These are phyloP conservation scores for Scenedesmus sp. DNA, from an alignment of 163 green algal genomes.

Conservation along the genomic window DNA sequence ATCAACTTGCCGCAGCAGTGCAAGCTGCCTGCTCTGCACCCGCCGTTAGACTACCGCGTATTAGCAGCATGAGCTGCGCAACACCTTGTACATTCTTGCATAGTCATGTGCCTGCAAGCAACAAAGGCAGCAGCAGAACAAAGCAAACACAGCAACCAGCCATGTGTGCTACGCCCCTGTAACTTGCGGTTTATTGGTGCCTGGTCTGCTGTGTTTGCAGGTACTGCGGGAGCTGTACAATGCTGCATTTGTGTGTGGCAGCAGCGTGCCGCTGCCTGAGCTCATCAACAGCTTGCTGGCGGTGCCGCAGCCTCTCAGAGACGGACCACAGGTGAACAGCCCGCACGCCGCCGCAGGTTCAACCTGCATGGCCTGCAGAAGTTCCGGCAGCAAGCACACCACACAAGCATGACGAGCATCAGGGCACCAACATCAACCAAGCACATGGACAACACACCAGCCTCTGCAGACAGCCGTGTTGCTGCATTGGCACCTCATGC, in stretches of 20 bases:
- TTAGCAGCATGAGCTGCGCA: no score
- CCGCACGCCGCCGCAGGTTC: background rate
- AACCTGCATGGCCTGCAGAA: background rate
- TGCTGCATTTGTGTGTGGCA: constrained; percentile 52
- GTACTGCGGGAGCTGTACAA: constrained; percentile 56
- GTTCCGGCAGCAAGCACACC: background rate
- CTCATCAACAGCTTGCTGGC: constrained; percentile 54
- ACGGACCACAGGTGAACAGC: background rate
- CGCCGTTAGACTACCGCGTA: no score
- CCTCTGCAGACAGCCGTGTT: no score
- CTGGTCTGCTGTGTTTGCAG: constrained; percentile 23
- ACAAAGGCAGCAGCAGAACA: background rate
- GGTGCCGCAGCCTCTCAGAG: constrained; percentile 21
- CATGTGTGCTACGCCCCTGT: background rate
- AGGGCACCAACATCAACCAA: background rate
- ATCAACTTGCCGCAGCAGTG: background rate
- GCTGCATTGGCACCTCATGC: no score
- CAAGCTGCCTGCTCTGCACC: background rate
- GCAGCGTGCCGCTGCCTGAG: constrained; percentile 49
- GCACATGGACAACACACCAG: background rate
- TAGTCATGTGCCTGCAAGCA: background rate
- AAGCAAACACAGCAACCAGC: background rate
- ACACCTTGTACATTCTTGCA: no score
- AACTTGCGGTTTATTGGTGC: background rate
- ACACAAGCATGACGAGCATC: background rate